A percentile compares a stretch with the other conserved stretches of the same genome.
Conservation (phyloP, 2,329 filamentous ascomycete species). For the Colletotrichum melonis region DNA sequence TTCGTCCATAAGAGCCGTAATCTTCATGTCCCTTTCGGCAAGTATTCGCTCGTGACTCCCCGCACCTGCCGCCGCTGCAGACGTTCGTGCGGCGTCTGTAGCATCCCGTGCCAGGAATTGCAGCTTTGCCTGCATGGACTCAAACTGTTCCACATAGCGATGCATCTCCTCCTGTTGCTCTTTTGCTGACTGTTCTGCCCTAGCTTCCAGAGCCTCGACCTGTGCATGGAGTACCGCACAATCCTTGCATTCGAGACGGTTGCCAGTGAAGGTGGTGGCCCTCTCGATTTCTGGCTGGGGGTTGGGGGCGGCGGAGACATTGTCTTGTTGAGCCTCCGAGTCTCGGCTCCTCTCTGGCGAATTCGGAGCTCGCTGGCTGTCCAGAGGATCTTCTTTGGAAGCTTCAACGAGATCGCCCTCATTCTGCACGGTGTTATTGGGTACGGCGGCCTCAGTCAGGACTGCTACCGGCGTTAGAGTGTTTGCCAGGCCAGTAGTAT, state of each 20-base stretch:
- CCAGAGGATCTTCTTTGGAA: not conserved
- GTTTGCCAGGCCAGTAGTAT: not conserved
- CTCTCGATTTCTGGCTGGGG: not conserved
- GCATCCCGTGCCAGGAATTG: conserved; percentile 87
- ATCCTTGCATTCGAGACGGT: conserved; percentile 9
- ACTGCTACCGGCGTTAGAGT: not conserved
- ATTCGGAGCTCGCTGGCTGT: not conserved
- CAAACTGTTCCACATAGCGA: conserved; percentile 87
- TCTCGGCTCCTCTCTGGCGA: not conserved
- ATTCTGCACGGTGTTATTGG: not conserved
- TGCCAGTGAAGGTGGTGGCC: not conserved
- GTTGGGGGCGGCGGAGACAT: no score
- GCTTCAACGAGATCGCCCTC: not conserved
- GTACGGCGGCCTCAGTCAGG: not conserved
- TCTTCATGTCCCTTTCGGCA: conserved; percentile 90
- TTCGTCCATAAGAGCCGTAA: conserved; percentile 90
- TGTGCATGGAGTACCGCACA: conserved; percentile 12
- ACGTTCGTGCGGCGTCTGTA: conserved; percentile 78
- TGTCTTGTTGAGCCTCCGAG: not conserved
- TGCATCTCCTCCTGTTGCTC: conserved; percentile 78
- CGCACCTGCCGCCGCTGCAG: conserved; percentile 69
- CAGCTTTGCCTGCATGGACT: conserved; percentile 90
- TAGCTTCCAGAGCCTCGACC: conserved; percentile 20
- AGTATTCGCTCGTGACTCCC: conserved; percentile 82
- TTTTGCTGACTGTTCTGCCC: not conserved